phyloP scores from a whole-genome alignment of 176 grass and related monocot genomes.

The Cymbopogon citratus region DNA sequence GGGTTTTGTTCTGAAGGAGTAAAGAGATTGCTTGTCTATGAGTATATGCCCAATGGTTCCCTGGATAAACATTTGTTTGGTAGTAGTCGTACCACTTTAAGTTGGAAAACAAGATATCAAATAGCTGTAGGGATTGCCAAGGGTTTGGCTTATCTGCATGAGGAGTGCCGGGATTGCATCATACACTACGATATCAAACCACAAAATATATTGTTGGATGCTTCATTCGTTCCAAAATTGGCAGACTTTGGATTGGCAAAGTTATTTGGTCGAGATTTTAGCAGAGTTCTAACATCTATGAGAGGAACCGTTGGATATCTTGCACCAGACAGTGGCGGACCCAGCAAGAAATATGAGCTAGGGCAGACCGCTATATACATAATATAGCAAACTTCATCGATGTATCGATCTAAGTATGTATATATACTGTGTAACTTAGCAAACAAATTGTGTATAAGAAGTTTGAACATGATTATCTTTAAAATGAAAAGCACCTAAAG shows the following conservation, averaged over 20 bases:
- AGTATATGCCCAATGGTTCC: slow-evolving; percentile 44
- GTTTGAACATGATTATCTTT: no score
- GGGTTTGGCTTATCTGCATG: slow-evolving; percentile 50
- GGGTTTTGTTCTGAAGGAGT: slow-evolving; percentile 43
- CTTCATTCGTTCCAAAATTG: slow-evolving; percentile 31
- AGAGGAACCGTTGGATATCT: slow-evolving; percentile 33
- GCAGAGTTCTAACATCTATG: slow-evolving; percentile 33
- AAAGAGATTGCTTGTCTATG: slow-evolving; percentile 42
- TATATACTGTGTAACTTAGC: no score
- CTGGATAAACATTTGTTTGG: slow-evolving; percentile 26
- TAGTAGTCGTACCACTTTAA: neutral
- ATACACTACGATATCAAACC: slow-evolving; percentile 55
- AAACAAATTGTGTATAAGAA: no score
- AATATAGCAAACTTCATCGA: no score
- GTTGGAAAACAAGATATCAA: slow-evolving; percentile 33
- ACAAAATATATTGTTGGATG: slow-evolving; percentile 39
- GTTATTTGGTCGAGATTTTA: slow-evolving; percentile 27
- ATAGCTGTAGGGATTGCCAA: slow-evolving; percentile 28
- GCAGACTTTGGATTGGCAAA: slow-evolving; percentile 34
- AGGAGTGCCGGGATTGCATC: slow-evolving; percentile 38
- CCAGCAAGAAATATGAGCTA: no score
- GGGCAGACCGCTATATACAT: no score
- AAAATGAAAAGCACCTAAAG: no score
- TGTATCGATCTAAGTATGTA: no score
- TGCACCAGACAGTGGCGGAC: no score